phyloP scores from a whole-genome alignment of 176 grass and related monocot genomes.

The Neostapfia colusana region DNA sequence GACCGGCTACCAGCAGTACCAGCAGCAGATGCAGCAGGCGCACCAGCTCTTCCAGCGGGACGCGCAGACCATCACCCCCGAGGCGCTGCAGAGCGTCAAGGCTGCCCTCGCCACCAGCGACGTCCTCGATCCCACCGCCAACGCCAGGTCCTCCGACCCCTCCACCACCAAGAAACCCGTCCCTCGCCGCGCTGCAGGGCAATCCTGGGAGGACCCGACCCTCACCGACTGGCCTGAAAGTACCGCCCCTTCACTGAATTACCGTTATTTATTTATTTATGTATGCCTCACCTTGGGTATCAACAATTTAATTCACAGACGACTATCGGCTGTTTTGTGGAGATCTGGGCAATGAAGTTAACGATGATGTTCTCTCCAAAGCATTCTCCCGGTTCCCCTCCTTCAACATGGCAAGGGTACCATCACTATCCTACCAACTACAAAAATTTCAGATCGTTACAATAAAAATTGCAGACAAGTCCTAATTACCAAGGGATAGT shows the following conservation, averaged over 20 bases:
- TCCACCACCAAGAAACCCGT: slow-evolving; percentile 72
- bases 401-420: slow-evolving; percentile 97
- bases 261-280: background rate
- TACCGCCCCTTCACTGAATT: slow-evolving; percentile 14
- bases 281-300: background rate
- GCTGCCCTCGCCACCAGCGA: slow-evolving; percentile 87
- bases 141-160: slow-evolving; percentile 40
- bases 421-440: background rate
- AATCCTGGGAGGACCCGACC: slow-evolving; percentile 84
- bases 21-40: slow-evolving; percentile 76
- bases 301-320: slow-evolving; percentile 46
- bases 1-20: slow-evolving; percentile 46
- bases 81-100: slow-evolving; percentile 95
- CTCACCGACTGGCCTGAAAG: slow-evolving; percentile 95
- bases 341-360: slow-evolving; percentile 97
- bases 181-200: slow-evolving; percentile 76
- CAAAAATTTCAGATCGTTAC: background rate
- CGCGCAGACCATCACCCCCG: slow-evolving; percentile 91
- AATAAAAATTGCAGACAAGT: background rate
- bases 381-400: slow-evolving; percentile 81
- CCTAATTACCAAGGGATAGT: background rate
- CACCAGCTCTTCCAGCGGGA: slow-evolving; percentile 95
- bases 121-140: slow-evolving; percentile 52
- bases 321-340: slow-evolving; percentile 93
- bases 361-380: slow-evolving; percentile 97